Conservation (phyloP, 1,284 basidiomycete species). For the Chiua sp. region DNA sequence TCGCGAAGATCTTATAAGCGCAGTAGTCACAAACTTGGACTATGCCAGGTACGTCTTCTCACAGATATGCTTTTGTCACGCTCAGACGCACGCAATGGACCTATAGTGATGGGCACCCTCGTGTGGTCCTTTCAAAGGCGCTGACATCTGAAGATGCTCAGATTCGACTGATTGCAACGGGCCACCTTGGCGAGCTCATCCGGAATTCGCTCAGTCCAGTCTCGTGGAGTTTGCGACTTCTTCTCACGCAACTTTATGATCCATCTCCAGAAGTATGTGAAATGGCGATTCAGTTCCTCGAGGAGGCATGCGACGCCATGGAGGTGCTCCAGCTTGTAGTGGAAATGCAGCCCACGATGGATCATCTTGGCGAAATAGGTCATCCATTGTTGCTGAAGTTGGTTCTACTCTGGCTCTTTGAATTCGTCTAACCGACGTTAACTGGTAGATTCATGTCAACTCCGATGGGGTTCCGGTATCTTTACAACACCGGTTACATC, state of each 20-base stretch:
- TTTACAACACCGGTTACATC: constrained; percentile 92
- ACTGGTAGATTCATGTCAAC: constrained; percentile 93
- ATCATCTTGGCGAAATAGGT: constrained; percentile 94
- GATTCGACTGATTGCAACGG: constrained; percentile 88
- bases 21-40: constrained; percentile 92
- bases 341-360: constrained; percentile 92
- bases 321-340: constrained; percentile 91
- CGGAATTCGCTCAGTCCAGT: constrained; percentile 66
- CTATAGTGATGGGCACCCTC: constrained; percentile 86
- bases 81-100: constrained; percentile 5
- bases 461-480: constrained; percentile 70
- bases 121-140: constrained; percentile 92
- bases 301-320: constrained; percentile 88
- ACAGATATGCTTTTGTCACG: not conserved
- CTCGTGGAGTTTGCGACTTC: constrained; percentile 86
- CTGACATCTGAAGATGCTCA: constrained; percentile 92
- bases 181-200: constrained; percentile 84
- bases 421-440: constrained; percentile 15
- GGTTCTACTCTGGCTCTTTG: constrained; percentile 28
- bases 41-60: constrained; percentile 74
- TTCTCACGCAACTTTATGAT: constrained; percentile 97
- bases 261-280: constrained; percentile 89
- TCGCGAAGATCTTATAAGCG: constrained; percentile 91
- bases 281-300: constrained; percentile 86
- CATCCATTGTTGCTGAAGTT: constrained; percentile 89